phyloP scores from a whole-genome alignment of 768 basidiomycete genomes.

The Austroboletus eburneus region DNA sequence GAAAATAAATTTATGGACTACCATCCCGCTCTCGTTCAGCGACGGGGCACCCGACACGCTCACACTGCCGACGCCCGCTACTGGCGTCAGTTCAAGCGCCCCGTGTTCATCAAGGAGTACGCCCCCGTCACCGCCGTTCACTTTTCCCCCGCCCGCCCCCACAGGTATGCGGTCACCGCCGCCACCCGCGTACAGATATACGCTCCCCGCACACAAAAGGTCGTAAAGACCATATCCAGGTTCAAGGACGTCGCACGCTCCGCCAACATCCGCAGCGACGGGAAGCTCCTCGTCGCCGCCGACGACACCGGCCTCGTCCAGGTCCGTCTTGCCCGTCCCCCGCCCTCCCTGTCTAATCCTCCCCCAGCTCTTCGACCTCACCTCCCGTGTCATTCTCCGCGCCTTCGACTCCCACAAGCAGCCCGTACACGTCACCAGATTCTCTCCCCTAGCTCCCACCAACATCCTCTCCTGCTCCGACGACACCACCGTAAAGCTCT shows the following conservation, averaged over 20 bases:
- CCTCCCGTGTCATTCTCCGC: slow-evolving; percentile 88
- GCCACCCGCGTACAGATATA: slow-evolving; percentile 94
- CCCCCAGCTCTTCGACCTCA: slow-evolving; percentile 83
- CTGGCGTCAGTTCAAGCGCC: slow-evolving; percentile 85
- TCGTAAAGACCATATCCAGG: slow-evolving; percentile 92
- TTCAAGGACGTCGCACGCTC: slow-evolving; percentile 96
- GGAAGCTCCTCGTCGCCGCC: slow-evolving; percentile 91
- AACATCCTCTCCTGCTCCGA: slow-evolving; percentile 94
- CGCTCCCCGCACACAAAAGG: slow-evolving; percentile 92
- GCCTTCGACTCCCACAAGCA: slow-evolving; percentile 93
- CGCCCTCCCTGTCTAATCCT: slow-evolving; percentile 1
- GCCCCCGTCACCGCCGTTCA: slow-evolving; percentile 93
- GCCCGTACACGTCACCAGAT: slow-evolving; percentile 92
- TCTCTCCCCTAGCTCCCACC: slow-evolving; percentile 76
- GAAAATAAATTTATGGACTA: too few relatives aligned
- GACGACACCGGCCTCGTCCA: slow-evolving; percentile 91
- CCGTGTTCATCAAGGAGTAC: slow-evolving; percentile 96
- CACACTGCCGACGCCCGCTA: slow-evolving; percentile 74
- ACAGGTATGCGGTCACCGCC: slow-evolving; percentile 93
- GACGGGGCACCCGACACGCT: slow-evolving; percentile 45
- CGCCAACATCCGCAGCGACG: slow-evolving; percentile 85
- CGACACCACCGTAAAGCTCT: slow-evolving; percentile 89
- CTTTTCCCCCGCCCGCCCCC: slow-evolving; percentile 83
- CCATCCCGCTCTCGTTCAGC: slow-evolving; percentile 64
- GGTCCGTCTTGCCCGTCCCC: slow-evolving; percentile 28